Evolutionary conservation across 768 basidiomycete genomes (phyloP).

Genomic region (Austroboletus eburneus): DNA sequence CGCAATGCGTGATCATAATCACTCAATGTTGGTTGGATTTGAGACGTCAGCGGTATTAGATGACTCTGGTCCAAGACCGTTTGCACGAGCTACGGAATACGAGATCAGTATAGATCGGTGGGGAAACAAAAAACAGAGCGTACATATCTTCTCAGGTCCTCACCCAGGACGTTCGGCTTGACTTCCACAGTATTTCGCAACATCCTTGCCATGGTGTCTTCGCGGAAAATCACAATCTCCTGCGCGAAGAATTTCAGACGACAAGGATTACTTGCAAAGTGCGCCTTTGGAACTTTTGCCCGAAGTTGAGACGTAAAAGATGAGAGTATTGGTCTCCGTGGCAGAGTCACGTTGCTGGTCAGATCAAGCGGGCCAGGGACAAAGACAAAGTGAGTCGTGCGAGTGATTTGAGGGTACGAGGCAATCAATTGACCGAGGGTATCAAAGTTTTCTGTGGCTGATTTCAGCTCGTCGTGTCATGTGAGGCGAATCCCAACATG

Average conservation of each 20-base stretch:
- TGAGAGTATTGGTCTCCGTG: slow-evolving; percentile 76
- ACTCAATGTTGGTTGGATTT: slow-evolving; percentile 81
- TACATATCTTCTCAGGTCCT: slow-evolving; percentile 87
- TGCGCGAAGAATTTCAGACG: slow-evolving; percentile 93
- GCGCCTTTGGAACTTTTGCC: slow-evolving; percentile 69
- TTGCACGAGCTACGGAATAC: slow-evolving; percentile 73
- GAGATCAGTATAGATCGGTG: background rate
- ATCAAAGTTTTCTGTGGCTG: slow-evolving; percentile 75
- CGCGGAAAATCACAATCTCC: slow-evolving; percentile 90
- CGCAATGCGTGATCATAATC: slow-evolving; percentile 92
- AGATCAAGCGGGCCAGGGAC: slow-evolving; percentile 94
- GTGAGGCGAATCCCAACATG: slow-evolving; percentile 22
- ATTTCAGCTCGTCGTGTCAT: slow-evolving; percentile 1
- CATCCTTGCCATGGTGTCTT: slow-evolving; percentile 93
- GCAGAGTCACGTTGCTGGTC: slow-evolving; percentile 73
- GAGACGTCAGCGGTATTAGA: slow-evolving; percentile 79
- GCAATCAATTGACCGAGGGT: slow-evolving; percentile 80
- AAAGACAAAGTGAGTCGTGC: slow-evolving; percentile 84
- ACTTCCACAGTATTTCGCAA: slow-evolving; percentile 86
- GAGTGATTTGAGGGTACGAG: slow-evolving; percentile 72
- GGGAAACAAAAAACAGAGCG: slow-evolving; percentile 26
- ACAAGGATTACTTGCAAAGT: slow-evolving; percentile 89
- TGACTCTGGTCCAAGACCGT: slow-evolving; percentile 94
- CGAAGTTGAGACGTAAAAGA: slow-evolving; percentile 68
- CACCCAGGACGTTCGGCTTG: slow-evolving; percentile 73